A percentile compares a stretch with the other conserved stretches of the same genome.
Conservation (phyloP, 2,329 filamentous ascomycete genomes). For the Corinectria fuckeliana region DNA sequence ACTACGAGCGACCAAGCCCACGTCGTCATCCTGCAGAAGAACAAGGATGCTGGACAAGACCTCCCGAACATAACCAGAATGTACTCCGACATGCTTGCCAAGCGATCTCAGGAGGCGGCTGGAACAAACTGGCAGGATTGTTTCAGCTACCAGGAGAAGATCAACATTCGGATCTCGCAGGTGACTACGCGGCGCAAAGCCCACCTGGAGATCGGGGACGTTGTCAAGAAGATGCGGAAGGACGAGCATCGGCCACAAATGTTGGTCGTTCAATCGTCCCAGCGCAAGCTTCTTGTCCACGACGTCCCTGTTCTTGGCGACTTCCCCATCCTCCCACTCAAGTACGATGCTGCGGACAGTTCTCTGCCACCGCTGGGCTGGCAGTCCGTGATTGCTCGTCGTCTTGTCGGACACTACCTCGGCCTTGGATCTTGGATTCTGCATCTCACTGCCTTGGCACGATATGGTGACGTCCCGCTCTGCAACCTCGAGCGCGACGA, state of each 20-base stretch:
- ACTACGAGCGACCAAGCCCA: conserved; percentile 80
- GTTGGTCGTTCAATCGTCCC: conserved; percentile 89
- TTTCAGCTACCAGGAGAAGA: conserved; percentile 84
- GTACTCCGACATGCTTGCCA: conserved; percentile 77
- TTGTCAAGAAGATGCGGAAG: conserved; percentile 87
- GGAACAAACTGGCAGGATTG: conserved; percentile 78
- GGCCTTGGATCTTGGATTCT: conserved; percentile 91
- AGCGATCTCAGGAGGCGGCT: conserved; percentile 68
- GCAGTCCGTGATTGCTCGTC: conserved; percentile 87
- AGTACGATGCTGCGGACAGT: conserved; percentile 83
- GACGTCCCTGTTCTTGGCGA: conserved; percentile 85
- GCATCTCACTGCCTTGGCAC: conserved; percentile 84
- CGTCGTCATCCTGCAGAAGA: conserved; percentile 85
- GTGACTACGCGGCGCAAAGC: conserved; percentile 91
- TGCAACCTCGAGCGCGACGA: conserved; percentile 97
- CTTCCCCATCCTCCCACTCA: conserved; percentile 81
- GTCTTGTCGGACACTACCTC: conserved; percentile 87
- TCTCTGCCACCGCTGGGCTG: conserved; percentile 90
- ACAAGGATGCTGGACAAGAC: conserved; percentile 77
- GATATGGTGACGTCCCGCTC: conserved; percentile 92
- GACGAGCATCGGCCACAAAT: conserved; percentile 83
- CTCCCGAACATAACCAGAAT: conserved; percentile 90
- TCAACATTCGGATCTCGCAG: conserved; percentile 85
- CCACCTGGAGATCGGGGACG: conserved; percentile 83
- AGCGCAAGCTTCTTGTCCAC: conserved; percentile 79